Percentiles rank a stretch among this genome's conserved stretches.
Evolutionary conservation across 768 basidiomycete genomes (phyloP).

Genomic region (Royoungia palumana): DNA sequence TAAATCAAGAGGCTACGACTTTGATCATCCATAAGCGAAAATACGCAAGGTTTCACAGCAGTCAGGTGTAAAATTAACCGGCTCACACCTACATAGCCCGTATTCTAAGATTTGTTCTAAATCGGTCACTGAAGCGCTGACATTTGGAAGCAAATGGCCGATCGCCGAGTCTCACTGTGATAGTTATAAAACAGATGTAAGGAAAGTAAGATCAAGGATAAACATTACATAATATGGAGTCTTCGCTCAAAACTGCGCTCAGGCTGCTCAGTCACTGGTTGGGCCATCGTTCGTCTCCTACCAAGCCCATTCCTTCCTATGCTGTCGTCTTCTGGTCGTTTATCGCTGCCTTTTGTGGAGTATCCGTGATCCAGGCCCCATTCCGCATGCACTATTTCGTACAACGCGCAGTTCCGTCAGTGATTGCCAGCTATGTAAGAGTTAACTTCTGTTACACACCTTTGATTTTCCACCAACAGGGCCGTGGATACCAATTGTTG

Average conservation of each 20-base stretch:
- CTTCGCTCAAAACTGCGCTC: not conserved
- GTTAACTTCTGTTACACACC: not conserved
- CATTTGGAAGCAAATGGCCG: too few species aligned
- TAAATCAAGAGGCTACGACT: too few species aligned
- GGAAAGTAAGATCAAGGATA: not conserved
- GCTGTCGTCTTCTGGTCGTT: conserved; percentile 42
- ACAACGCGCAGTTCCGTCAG: conserved; percentile 36
- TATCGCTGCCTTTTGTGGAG: conserved; percentile 48
- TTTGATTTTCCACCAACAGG: not conserved
- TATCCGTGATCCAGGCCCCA: conserved; percentile 47
- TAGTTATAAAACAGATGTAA: not conserved
- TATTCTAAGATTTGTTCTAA: too few species aligned
- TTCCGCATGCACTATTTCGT: conserved; percentile 51
- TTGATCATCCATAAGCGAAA: too few species aligned
- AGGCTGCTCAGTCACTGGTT: conserved; percentile 12
- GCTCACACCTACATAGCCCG: too few species aligned
- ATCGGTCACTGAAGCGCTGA: too few species aligned
- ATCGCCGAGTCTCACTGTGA: too few species aligned
- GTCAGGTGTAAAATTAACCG: too few species aligned
- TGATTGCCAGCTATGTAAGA: conserved; percentile 23
- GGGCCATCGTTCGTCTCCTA: conserved; percentile 9
- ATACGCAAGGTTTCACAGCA: too few species aligned
- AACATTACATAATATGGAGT: conserved; percentile 4
- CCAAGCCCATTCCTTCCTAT: conserved; percentile 6
- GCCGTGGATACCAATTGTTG: not conserved